phyloP scores from a whole-genome alignment of 2,329 filamentous ascomycete species.

The Colletotrichum magnum region DNA sequence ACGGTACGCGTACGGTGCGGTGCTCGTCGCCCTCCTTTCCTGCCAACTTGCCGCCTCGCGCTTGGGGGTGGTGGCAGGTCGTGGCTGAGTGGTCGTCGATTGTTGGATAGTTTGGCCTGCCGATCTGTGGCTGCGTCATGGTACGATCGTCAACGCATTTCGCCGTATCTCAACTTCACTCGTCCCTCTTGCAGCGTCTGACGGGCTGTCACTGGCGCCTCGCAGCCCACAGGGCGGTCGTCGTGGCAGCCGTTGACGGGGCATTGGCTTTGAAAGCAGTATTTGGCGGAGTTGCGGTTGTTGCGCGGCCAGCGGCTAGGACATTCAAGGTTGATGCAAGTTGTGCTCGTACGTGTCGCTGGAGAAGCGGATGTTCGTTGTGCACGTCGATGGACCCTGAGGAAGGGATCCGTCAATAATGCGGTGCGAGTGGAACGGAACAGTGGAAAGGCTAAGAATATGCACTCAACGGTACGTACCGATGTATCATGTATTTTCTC shows the following conservation, averaged over 20 bases:
- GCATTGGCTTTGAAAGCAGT: neutral
- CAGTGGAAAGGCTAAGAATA: neutral
- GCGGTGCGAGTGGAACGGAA: neutral
- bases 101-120: constrained; percentile 2
- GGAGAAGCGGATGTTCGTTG: neutral
- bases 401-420: neutral
- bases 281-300: constrained; percentile 1
- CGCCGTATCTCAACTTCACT: neutral
- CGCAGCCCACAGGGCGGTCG: neutral
- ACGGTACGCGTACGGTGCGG: neutral
- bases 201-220: neutral
- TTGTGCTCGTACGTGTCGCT: constrained; percentile 6
- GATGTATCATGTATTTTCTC: neutral
- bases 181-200: neutral
- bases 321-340: constrained; percentile 29
- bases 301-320: constrained; percentile 37
- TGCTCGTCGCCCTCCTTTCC: constrained; percentile 10
- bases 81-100: neutral
- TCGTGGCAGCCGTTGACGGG: constrained; percentile 29
- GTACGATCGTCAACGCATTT: neutral
- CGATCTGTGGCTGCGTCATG: constrained; percentile 33
- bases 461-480: constrained; percentile 9
- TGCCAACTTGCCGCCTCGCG: constrained; percentile 14
- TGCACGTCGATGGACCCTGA: neutral
- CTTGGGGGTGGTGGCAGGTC: neutral